These are phyloP conservation scores for Fusarium sp. DNA, from an alignment of 2,329 filamentous ascomycete genomes.

Conservation along the genomic window DNA sequence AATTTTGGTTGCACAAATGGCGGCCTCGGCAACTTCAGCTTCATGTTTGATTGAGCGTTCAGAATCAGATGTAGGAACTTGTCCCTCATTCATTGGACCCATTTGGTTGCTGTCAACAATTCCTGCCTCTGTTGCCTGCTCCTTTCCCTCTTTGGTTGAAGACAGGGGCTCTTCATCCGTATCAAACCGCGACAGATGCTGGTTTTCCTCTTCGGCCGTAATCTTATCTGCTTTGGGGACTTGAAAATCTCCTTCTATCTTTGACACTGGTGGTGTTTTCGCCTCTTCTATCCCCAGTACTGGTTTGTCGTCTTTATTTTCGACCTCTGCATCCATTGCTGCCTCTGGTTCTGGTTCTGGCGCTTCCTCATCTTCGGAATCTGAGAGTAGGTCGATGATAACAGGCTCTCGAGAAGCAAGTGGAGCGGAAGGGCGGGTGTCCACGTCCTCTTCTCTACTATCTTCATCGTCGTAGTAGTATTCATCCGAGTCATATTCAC, in stretches of 20 bases:
- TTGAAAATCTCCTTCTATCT: background rate
- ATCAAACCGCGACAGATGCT: background rate
- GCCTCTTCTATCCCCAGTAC: background rate
- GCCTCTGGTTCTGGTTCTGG: background rate
- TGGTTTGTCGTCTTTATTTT: background rate
- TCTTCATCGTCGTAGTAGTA: constrained; percentile 44
- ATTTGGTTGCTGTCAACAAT: background rate
- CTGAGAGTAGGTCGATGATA: constrained; percentile 61
- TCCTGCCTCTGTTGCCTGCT: background rate
- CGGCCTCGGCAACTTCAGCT: background rate
- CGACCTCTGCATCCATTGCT: background rate
- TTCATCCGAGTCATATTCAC: constrained; percentile 46
- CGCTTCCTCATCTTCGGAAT: constrained; percentile 59
- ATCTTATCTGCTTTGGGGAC: constrained; percentile 1
- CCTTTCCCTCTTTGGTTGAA: background rate
- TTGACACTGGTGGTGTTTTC: background rate
- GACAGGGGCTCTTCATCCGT: background rate
- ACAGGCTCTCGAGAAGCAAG: constrained; percentile 51
- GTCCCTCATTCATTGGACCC: background rate
- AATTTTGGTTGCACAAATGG: background rate
- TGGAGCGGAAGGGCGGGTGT: constrained; percentile 21
- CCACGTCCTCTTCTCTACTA: constrained; percentile 35
- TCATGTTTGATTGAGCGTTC: constrained; percentile 17
- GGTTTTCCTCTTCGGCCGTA: constrained; percentile 1
- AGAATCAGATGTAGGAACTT: background rate